phyloP scores from a whole-genome alignment of 805 yeast genomes.

The Pichia phayaonensis region DNA sequence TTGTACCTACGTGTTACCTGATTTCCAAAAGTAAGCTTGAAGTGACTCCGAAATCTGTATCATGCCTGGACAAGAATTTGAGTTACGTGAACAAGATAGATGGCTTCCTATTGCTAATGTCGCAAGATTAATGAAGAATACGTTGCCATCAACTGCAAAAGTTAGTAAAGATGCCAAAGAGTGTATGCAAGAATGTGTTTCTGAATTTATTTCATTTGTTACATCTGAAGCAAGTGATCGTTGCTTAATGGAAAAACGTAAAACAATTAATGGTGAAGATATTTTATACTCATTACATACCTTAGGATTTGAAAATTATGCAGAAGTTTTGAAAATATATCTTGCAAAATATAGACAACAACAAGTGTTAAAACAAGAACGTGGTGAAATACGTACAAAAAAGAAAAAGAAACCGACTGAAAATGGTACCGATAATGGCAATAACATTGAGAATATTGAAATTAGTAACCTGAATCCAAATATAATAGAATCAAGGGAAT shows the following conservation, averaged over 20 bases:
- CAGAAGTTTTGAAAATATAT: conserved; percentile 61
- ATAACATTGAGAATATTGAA: not conserved
- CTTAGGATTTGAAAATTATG: conserved; percentile 61
- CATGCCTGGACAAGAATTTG: conserved; percentile 31
- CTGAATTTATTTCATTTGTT: conserved; percentile 60
- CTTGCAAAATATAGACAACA: conserved; percentile 65
- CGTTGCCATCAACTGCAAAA: conserved; percentile 66
- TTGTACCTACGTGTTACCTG: too few relatives aligned
- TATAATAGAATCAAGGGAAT: conserved; percentile 9
- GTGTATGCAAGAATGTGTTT: conserved; percentile 61
- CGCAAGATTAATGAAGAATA: conserved; percentile 69
- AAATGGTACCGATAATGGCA: not conserved
- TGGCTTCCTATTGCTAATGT: conserved; percentile 60
- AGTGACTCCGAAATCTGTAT: not conserved
- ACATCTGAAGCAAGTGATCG: conserved; percentile 61
- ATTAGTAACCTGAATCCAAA: conserved; percentile 2
- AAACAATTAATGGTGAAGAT: conserved; percentile 67
- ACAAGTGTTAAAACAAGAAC: conserved; percentile 63
- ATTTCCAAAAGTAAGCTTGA: not conserved
- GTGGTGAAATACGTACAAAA: conserved; percentile 43
- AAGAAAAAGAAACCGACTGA: conserved; percentile 9
- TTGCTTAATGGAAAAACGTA: conserved; percentile 56
- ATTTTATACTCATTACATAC: conserved; percentile 55
- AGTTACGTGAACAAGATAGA: conserved; percentile 51
- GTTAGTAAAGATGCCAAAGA: conserved; percentile 76